Evolutionary conservation across 306 rosid species (phyloP).

Genomic region (Elaeagnus macrophylla): DNA sequence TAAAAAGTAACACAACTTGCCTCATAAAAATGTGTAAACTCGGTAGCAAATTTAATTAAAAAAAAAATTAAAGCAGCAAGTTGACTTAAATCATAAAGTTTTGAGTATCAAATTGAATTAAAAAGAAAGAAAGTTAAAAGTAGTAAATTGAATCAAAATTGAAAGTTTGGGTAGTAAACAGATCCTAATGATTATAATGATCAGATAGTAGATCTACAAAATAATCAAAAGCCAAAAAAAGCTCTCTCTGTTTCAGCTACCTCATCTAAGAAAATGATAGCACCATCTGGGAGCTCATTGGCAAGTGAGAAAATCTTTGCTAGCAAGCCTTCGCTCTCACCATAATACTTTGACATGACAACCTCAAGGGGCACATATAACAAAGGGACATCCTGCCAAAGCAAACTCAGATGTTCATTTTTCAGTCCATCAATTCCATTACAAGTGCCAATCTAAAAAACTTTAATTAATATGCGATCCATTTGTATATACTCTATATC

Average conservation of each 20-base stretch:
- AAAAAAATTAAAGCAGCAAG: too few relatives aligned
- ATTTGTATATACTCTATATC: too few relatives aligned
- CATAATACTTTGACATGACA: slow-evolving; percentile 71
- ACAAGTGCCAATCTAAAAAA: neutral
- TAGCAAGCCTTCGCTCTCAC: slow-evolving; percentile 81
- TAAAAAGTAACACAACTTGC: too few relatives aligned
- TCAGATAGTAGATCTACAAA: neutral
- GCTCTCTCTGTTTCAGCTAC: slow-evolving; percentile 28
- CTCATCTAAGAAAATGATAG: slow-evolving; percentile 85
- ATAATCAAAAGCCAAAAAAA: neutral
- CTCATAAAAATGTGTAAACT: too few relatives aligned
- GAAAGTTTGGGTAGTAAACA: too few relatives aligned
- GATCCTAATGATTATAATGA: neutral
- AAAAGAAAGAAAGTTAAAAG: too few relatives aligned
- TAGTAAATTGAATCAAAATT: too few relatives aligned
- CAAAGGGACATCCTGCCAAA: slow-evolving; percentile 74
- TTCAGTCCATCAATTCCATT: slow-evolving; percentile 15
- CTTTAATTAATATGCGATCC: too few relatives aligned
- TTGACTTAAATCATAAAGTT: too few relatives aligned
- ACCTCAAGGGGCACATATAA: slow-evolving; percentile 84
- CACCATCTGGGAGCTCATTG: slow-evolving; percentile 60
- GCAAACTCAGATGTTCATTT: neutral
- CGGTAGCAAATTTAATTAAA: too few relatives aligned
- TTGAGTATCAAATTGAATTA: too few relatives aligned
- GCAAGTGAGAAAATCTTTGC: slow-evolving; percentile 82